Evolutionary conservation across 2,329 filamentous ascomycete species (phyloP), one percentile per base, ranked within the genome.

Genomic region (Fusarium longipes): DNA sequence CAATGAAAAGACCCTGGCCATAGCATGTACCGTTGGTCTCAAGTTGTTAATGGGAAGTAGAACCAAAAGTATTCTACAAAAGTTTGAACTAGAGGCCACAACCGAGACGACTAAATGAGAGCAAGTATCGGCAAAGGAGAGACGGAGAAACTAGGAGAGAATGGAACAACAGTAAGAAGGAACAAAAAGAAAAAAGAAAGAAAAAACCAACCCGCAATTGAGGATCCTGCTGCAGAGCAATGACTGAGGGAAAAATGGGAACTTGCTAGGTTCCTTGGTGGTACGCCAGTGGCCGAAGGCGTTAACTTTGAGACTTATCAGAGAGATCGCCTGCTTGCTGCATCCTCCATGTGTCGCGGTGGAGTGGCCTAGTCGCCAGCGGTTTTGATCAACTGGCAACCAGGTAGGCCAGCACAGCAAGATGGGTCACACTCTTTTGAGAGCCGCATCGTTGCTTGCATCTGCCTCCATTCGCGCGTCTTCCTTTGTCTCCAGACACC

Each of bases 391-490:
- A 89, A 94, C 90, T 95, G 92, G 92, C 87, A 87, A 88, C 85
- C 85, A 90, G 85, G 84, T 83, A 89, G 90, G 93, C 93, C 93
- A 96, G 86, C 93, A 91, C 93, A 96, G 93, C 92, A 92, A 83
- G 82, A 88, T 87, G 86, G 87, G 86, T 87, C 86, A 86, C 86
- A 87, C 85, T 85, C 80, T 85, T 74, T 75, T 65, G 83, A 88
- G 86, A 88, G 87, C 87, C 87, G 87, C 87, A 89, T 87, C 81
- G 82, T 79, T 78, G 84, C 84, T 82, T 87, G 85, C 84, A 83
- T 86, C 82, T 86, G 71, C 74, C 71, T 77, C 75, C 65, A 76
- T 77, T 77, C 74, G 71, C 73, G 72, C 73, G 74, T 78, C 76
- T 67, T 77, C 57, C 68, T 71, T 72, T 76, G 73, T 77, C 76